Percentiles rank a stretch among this genome's conserved stretches.
Evolutionary conservation across 192 early-diverging fungal species (phyloP).

Genomic region (Tieghemiomyces parasiticus): DNA sequence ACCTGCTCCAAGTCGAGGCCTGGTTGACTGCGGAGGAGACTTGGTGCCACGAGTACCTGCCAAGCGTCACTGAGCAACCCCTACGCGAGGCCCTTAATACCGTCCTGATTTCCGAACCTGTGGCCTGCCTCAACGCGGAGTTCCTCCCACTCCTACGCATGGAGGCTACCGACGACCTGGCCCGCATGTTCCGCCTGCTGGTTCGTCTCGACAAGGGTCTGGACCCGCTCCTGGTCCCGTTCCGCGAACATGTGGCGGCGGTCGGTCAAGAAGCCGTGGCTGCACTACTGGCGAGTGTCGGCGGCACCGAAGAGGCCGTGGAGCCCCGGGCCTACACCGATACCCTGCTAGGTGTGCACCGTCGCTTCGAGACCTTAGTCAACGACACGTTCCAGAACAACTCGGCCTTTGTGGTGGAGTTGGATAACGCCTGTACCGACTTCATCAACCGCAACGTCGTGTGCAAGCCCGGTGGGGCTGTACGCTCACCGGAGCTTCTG

Average conservation of each 20-base stretch:
- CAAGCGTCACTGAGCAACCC: background rate
- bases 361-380: conserved; percentile 68
- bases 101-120: conserved; percentile 75
- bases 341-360: conserved; percentile 73
- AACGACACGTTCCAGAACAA: conserved; percentile 68
- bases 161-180: conserved; percentile 78
- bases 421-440: conserved; percentile 88
- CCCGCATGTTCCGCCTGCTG: conserved; percentile 72
- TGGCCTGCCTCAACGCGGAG: conserved; percentile 71
- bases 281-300: conserved; percentile 43
- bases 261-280: conserved; percentile 69
- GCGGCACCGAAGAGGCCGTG: conserved; percentile 26
- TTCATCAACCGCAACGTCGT: conserved; percentile 87
- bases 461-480: conserved; percentile 43
- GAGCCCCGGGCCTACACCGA: conserved; percentile 63
- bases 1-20: background rate
- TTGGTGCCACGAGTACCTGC: conserved; percentile 1
- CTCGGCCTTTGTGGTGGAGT: conserved; percentile 71
- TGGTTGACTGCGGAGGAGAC: conserved; percentile 6
- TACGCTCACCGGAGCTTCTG: conserved; percentile 73
- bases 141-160: conserved; percentile 79
- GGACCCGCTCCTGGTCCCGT: conserved; percentile 57
- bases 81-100: conserved; percentile 41
- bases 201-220: conserved; percentile 70
- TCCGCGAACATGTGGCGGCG: conserved; percentile 62